A percentile compares a stretch with the other conserved stretches of the same genome.
Conservation (phyloP, 371 early-diverging fungal genomes). For the Phascolomyces articulosus region DNA sequence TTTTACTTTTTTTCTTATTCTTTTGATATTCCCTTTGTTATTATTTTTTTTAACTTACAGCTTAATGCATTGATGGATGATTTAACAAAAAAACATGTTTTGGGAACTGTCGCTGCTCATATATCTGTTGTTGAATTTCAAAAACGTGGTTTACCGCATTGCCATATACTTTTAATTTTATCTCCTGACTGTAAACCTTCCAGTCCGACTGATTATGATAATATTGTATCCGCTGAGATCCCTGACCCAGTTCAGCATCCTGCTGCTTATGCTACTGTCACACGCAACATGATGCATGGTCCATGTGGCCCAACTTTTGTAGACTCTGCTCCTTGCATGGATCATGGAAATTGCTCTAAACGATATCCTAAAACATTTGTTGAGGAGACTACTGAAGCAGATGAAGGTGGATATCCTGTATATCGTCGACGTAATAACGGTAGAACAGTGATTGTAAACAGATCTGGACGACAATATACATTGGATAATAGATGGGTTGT, state of each 20-base stretch:
- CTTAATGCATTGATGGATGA: background rate
- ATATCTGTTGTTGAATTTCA: conserved; percentile 18
- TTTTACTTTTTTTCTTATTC: too few species aligned
- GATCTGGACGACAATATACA: too few species aligned
- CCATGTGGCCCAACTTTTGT: conserved; percentile 25
- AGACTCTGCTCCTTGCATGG: background rate
- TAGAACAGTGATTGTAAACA: background rate
- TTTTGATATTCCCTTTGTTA: too few species aligned
- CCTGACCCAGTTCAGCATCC: conserved; percentile 25
- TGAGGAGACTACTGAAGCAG: background rate
- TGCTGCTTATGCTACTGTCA: conserved; percentile 26
- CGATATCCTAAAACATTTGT: background rate
- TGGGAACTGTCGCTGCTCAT: background rate
- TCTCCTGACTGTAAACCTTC: conserved; percentile 8
- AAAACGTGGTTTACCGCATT: conserved; percentile 34
- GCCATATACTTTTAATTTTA: conserved; percentile 36
- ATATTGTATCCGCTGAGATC: conserved; percentile 33
- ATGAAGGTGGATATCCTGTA: background rate
- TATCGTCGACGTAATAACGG: background rate
- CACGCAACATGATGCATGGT: conserved; percentile 33
- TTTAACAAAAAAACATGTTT: background rate
- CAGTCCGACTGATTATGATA: conserved; percentile 27
- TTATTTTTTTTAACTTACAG: too few species aligned
- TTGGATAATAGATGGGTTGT: background rate
- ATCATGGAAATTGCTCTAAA: background rate